These are phyloP conservation scores for Hyaloscypha variabilis DNA, from an alignment of 495 filamentous ascomycete genomes.

Conservation along the genomic window DNA sequence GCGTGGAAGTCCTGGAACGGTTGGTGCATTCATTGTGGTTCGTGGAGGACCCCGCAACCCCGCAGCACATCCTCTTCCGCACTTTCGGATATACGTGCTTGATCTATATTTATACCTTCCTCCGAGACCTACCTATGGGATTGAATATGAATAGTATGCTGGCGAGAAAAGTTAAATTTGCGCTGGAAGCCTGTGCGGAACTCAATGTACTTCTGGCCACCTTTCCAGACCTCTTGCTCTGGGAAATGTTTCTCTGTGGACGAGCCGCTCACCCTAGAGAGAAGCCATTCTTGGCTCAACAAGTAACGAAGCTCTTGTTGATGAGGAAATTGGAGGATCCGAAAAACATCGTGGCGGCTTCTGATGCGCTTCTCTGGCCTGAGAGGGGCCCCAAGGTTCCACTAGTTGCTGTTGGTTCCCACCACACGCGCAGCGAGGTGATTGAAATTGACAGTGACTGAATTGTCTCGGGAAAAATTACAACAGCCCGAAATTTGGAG, in stretches of 20 bases:
- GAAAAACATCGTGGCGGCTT: conserved; percentile 15
- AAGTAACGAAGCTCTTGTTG: conserved; percentile 23
- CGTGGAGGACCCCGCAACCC: conserved; percentile 11
- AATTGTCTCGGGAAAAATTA: background rate
- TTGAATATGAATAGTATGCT: conserved; percentile 25
- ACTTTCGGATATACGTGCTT: conserved; percentile 24
- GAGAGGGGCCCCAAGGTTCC: conserved; percentile 7
- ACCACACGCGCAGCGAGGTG: background rate
- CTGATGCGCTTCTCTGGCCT: conserved; percentile 25
- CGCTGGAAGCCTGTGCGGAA: conserved; percentile 16
- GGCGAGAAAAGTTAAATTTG: conserved; percentile 8
- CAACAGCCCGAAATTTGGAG: background rate
- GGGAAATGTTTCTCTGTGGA: conserved; percentile 29
- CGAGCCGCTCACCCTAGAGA: conserved; percentile 21
- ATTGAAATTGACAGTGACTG: background rate
- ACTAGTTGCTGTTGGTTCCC: background rate
- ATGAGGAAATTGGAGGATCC: conserved; percentile 19
- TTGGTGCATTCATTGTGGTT: conserved; percentile 22
- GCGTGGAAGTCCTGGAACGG: conserved; percentile 29
- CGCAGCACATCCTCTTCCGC: conserved; percentile 23
- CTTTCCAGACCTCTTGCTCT: conserved; percentile 27
- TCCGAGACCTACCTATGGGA: conserved; percentile 24
- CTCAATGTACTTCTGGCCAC: conserved; percentile 30
- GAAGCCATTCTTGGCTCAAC: conserved; percentile 23
- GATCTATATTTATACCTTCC: conserved; percentile 24